Conservation (phyloP, 768 basidiomycete species). For the Pisolithus marmoratus region DNA sequence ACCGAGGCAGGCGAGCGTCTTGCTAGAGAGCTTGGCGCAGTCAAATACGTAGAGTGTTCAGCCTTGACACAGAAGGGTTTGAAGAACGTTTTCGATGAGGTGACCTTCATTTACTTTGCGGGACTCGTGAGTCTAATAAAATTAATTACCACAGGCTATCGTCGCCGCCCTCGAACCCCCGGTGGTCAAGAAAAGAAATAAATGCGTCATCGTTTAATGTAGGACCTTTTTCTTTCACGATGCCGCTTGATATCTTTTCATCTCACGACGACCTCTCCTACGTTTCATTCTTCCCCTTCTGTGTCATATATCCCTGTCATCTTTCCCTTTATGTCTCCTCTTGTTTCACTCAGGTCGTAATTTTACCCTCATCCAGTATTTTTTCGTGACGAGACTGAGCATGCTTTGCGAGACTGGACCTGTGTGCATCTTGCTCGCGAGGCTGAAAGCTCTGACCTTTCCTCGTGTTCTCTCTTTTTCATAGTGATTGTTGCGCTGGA, state of each 20-base stretch:
- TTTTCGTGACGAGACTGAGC: slow-evolving; percentile 21
- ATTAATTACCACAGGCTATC: slow-evolving; percentile 62
- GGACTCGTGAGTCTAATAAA: slow-evolving; percentile 2
- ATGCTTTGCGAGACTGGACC: slow-evolving; percentile 17
- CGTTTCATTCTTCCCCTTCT: slow-evolving; percentile 17
- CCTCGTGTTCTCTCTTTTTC: background rate
- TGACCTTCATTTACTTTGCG: slow-evolving; percentile 23
- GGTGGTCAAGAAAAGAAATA: slow-evolving; percentile 72
- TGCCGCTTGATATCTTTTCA: slow-evolving; percentile 26
- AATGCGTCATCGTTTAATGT: slow-evolving; percentile 81
- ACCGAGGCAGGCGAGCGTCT: slow-evolving; percentile 88
- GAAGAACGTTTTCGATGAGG: slow-evolving; percentile 99
- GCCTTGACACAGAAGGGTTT: slow-evolving; percentile 98
- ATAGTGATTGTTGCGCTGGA: slow-evolving; percentile 24
- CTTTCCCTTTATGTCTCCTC: slow-evolving; percentile 18
- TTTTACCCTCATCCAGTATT: slow-evolving; percentile 16
- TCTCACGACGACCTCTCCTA: slow-evolving; percentile 31
- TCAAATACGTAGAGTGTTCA: slow-evolving; percentile 99
- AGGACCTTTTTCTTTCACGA: slow-evolving; percentile 17
- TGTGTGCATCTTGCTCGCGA: slow-evolving; percentile 15
- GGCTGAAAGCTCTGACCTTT: slow-evolving; percentile 18
- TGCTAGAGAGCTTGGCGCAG: slow-evolving; percentile 95
- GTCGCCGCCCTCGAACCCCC: slow-evolving; percentile 98
- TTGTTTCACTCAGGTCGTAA: slow-evolving; percentile 17
- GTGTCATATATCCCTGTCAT: slow-evolving; percentile 33